These are phyloP conservation scores for Aspergillus niger DNA, from an alignment of 2,329 filamentous ascomycete genomes.

Conservation along the genomic window DNA sequence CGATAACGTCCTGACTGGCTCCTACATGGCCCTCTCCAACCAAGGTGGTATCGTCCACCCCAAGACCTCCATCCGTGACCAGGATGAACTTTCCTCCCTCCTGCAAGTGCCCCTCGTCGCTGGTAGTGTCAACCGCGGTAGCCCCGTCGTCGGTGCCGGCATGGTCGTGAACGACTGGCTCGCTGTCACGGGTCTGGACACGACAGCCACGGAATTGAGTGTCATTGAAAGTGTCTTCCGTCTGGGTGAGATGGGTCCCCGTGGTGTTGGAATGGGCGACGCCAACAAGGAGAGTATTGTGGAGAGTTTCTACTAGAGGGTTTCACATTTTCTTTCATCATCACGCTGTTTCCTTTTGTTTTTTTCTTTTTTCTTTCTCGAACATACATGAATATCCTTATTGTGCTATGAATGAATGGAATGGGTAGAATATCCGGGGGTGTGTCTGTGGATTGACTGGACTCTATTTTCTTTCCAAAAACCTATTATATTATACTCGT, in stretches of 20 bases:
- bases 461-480: background rate
- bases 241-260: conserved; percentile 74
- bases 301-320: conserved; percentile 88
- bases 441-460: background rate
- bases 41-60: conserved; percentile 96
- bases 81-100: conserved; percentile 92
- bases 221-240: conserved; percentile 96
- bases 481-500: too few relatives aligned
- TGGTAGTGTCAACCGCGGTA: conserved; percentile 89
- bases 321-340: background rate
- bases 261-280: conserved; percentile 59
- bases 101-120: conserved; percentile 95
- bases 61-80: conserved; percentile 94
- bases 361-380: background rate
- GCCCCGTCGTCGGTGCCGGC: conserved; percentile 90
- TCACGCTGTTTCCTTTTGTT: conserved; percentile 3
- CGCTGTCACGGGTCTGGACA: conserved; percentile 89
- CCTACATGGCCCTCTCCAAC: conserved; percentile 95
- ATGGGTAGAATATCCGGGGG: background rate
- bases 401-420: background rate
- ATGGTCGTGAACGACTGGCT: conserved; percentile 99
- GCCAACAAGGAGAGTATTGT: conserved; percentile 95
- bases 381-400: conserved; percentile 4
- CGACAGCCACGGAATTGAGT: conserved; percentile 94
- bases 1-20: conserved; percentile 94